Evolutionary conservation across 495 filamentous ascomycete species (phyloP).

Genomic region (Hypomontagnella submonticulosa): DNA sequence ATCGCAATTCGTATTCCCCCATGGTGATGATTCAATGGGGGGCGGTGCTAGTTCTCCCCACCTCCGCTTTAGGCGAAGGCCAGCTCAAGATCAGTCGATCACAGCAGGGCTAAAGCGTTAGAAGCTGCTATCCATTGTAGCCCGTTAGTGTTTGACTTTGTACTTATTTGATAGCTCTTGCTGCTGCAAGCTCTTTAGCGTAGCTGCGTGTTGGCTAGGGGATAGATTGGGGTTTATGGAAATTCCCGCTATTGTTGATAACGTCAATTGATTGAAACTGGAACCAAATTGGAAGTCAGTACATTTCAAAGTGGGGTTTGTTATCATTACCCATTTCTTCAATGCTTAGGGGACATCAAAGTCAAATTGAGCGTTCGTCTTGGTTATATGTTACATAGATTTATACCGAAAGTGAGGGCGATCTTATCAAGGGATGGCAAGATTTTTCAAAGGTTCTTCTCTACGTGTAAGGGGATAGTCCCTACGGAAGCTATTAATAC

Average conservation of each 20-base stretch:
- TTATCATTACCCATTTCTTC: conserved; percentile 26
- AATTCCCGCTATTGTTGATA: conserved; percentile 20
- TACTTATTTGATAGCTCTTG: not conserved
- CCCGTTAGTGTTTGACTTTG: conserved; percentile 20
- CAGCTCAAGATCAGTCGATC: conserved; percentile 40
- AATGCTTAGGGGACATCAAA: conserved; percentile 3
- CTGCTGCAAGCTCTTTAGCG: conserved; percentile 33
- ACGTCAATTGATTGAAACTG: too few relatives aligned
- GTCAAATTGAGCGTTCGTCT: not conserved
- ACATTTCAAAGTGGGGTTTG: not conserved
- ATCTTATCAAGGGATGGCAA: conserved; percentile 19
- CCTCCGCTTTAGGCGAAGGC: conserved; percentile 38
- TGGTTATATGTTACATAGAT: too few relatives aligned
- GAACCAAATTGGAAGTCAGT: too few relatives aligned
- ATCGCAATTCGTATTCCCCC: conserved; percentile 44
- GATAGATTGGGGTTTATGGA: conserved; percentile 24
- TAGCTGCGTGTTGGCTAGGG: conserved; percentile 27
- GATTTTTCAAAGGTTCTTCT: conserved; percentile 25
- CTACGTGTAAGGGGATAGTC: conserved; percentile 28
- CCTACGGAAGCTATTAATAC: conserved; percentile 9
- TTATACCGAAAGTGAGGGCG: conserved; percentile 5
- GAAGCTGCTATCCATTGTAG: conserved; percentile 8
- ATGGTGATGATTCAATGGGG: conserved; percentile 36
- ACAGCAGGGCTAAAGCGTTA: conserved; percentile 24
- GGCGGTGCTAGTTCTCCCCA: conserved; percentile 38